Evolutionary conservation across 495 filamentous ascomycete species (phyloP), one percentile per base, ranked within the genome.

Genomic region (Penicillium argentinense): DNA sequence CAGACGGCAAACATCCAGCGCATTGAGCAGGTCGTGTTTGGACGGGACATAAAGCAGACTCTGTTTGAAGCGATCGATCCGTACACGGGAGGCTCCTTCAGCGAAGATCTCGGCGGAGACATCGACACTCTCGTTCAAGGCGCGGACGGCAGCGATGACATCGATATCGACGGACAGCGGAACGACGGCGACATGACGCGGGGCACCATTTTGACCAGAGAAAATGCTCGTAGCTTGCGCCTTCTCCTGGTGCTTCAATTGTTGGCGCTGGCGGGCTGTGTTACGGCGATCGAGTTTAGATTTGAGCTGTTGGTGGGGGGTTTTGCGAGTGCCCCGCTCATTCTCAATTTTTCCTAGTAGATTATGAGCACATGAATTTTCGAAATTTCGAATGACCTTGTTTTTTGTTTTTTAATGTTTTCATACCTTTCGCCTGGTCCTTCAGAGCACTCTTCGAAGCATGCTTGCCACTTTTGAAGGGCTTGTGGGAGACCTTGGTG

Each of bases 211-310:
- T 42, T 83, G 83, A 0, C 93, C 93, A 23, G 80, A 64, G 56
- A 98, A 98, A 8, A 98, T 72, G 32, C 82, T 90, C 0, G 78
- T 80, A 25, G 87, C 84, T 33, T 83, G 85, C 37, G 80, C 71
- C 57, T 89, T 84, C 56, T 93, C 87, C 49, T 82, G 82, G 47
- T 91, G 83, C 68, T 97, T 96, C 52, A 79, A 69, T 51, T 80
- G 76, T 53, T 90, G 86, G 60, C 81, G 81, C 72, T 98, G 93
- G 57, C 89, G 89, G 36, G 88, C 87, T 72, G 92, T 89, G 68
- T 98, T 96, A 58, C 88, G 80, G 25, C 93, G 86, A 69, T 95
- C 89, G 66, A 98, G 74, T 70, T 96, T 98, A 26, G 91, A 95
- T 88, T 95, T 95, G 63, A 95, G 78, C 71, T 96, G 89, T 63